Percentiles rank a stretch among this genome's conserved stretches.
Conservation (phyloP, 352 stramenopile genomes). For the Saprolegnia parasitica region DNA sequence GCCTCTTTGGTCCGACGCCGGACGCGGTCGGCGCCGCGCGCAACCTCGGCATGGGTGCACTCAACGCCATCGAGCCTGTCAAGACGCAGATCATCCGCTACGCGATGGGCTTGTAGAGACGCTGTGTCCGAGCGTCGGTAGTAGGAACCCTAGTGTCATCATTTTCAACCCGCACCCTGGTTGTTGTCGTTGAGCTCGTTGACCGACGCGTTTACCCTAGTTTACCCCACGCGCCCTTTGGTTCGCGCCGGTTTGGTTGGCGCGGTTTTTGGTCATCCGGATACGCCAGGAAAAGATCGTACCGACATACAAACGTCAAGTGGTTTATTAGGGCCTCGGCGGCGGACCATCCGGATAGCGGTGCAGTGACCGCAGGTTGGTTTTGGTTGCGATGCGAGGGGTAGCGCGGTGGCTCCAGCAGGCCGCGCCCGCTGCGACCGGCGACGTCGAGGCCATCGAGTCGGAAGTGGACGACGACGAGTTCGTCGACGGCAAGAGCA, state of each 20-base stretch:
- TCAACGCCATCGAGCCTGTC: constrained; percentile 81
- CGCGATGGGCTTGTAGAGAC: constrained; percentile 63
- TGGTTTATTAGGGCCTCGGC: no score
- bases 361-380: no score
- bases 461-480: constrained; percentile 25
- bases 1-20: constrained; percentile 69
- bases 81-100: constrained; percentile 90
- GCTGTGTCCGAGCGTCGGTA: background rate
- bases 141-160: constrained; percentile 3
- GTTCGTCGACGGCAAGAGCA: constrained; percentile 21
- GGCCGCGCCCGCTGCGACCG: background rate
- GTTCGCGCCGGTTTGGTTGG: background rate
- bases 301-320: background rate
- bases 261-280: background rate
- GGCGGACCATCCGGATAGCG: no score
- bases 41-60: constrained; percentile 80
- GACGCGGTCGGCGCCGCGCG: constrained; percentile 66
- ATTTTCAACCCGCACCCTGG: background rate
- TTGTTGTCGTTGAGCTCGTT: background rate
- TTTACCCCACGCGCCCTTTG: no score
- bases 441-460: constrained; percentile 22
- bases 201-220: no score
- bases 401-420: constrained; percentile 25
- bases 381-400: constrained; percentile 9
- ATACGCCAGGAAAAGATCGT: background rate